These are phyloP conservation scores for Elsinoe australis DNA, from an alignment of 2,329 filamentous ascomycete genomes.

Conservation along the genomic window DNA sequence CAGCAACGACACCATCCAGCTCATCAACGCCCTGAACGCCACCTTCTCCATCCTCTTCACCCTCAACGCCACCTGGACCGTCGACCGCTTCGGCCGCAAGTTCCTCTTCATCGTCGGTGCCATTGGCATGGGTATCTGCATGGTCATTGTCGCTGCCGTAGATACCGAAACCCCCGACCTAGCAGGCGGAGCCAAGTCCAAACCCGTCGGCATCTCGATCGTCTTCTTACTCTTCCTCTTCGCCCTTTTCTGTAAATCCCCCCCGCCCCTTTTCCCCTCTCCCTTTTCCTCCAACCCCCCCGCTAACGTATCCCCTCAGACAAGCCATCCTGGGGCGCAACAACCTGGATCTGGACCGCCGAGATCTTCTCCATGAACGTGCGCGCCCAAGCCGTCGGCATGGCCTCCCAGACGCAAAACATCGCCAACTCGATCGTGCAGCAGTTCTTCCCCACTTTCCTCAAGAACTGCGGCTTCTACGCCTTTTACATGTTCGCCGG, in stretches of 20 bases:
- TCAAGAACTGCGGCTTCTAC: constrained; percentile 51
- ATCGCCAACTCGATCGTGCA: constrained; percentile 61
- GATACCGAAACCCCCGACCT: constrained; percentile 52
- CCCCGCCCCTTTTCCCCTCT: not conserved
- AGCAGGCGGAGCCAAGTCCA: constrained; percentile 45
- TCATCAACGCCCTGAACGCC: constrained; percentile 68
- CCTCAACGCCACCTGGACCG: constrained; percentile 64
- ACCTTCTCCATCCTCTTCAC: constrained; percentile 67
- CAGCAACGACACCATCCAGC: constrained; percentile 51
- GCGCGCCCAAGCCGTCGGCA: constrained; percentile 62
- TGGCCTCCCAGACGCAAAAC: constrained; percentile 52
- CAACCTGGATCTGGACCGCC: constrained; percentile 63
- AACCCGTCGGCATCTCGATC: constrained; percentile 58
- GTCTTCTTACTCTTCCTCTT: constrained; percentile 56
- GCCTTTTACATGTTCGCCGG: constrained; percentile 51
- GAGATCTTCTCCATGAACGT: constrained; percentile 66
- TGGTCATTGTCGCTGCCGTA: constrained; percentile 56
- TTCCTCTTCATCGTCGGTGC: constrained; percentile 62
- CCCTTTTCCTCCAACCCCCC: constrained; percentile 20
- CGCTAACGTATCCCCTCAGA: constrained; percentile 28
- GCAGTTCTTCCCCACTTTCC: constrained; percentile 63
- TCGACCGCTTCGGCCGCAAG: constrained; percentile 63
- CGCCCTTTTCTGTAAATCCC: constrained; percentile 24
- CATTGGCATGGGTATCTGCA: constrained; percentile 61
- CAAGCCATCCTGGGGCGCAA: constrained; percentile 63